Conservation (phyloP, 2,329 filamentous ascomycete species). For the Tolypocladium capitatum region DNA sequence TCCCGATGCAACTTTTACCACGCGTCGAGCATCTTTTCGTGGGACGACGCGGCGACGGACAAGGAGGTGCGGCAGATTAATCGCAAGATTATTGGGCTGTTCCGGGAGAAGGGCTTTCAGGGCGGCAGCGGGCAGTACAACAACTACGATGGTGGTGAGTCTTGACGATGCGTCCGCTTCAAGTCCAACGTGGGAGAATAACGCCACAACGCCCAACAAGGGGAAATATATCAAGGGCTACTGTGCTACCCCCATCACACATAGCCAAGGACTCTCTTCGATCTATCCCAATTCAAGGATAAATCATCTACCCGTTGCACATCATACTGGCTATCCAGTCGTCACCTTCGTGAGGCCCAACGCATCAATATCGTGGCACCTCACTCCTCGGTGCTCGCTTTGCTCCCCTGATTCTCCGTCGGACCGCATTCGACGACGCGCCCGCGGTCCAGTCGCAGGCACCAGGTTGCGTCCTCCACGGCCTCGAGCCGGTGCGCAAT, state of each 20-base stretch:
- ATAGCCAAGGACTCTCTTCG: too few relatives aligned
- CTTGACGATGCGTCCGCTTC: not conserved
- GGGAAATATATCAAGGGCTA: not conserved
- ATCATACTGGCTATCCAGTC: too few relatives aligned
- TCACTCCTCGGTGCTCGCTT: not conserved
- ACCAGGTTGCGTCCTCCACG: slow-evolving; percentile 44
- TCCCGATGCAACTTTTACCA: slow-evolving; percentile 31
- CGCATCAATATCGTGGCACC: not conserved
- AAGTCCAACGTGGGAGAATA: too few relatives aligned
- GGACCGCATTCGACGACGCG: slow-evolving; percentile 36
- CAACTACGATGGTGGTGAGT: slow-evolving; percentile 2
- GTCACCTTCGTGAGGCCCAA: too few relatives aligned
- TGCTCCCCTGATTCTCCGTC: slow-evolving; percentile 7
- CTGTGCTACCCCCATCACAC: not conserved
- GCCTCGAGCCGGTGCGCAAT: slow-evolving; percentile 54
- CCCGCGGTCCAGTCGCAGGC: slow-evolving; percentile 38
- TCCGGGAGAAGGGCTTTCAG: slow-evolving; percentile 13
- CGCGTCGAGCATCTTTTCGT: slow-evolving; percentile 24
- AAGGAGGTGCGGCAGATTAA: slow-evolving; percentile 23
- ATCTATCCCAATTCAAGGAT: not conserved
- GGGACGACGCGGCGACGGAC: slow-evolving; percentile 25
- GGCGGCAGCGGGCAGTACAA: slow-evolving; percentile 6
- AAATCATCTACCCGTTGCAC: not conserved
- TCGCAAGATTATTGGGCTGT: slow-evolving; percentile 14
- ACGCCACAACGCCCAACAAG: too few relatives aligned